Evolutionary conservation across 257 asterid genomes (phyloP).

Genomic region (Rauvolfia tetraphylla): DNA sequence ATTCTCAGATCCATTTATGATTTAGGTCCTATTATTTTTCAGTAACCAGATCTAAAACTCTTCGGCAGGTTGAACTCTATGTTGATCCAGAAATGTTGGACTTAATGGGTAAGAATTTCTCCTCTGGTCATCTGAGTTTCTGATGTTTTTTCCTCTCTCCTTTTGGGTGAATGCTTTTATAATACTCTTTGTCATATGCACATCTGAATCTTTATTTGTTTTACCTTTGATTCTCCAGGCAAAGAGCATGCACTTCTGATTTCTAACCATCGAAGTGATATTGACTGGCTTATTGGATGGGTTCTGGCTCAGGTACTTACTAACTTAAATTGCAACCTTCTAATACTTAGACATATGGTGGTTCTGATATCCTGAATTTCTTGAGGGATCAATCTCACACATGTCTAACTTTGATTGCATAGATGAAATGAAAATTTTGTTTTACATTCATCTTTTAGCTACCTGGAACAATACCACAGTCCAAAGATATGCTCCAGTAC

Average conservation of each 20-base stretch:
- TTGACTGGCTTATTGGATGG: slow-evolving; percentile 90
- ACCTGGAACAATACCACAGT: neutral
- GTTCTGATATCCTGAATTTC: neutral
- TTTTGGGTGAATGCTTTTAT: neutral
- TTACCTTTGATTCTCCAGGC: slow-evolving; percentile 36
- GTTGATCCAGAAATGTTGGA: slow-evolving; percentile 56
- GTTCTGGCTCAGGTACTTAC: slow-evolving; percentile 68
- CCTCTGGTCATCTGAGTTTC: neutral
- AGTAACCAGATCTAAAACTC: slow-evolving; percentile 12
- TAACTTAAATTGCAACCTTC: slow-evolving; percentile 5
- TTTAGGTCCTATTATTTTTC: slow-evolving; percentile 12
- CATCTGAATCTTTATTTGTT: neutral
- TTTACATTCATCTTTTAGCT: neutral
- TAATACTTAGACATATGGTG: neutral
- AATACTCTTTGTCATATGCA: neutral
- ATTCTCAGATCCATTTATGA: neutral
- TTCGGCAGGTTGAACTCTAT: slow-evolving; percentile 59
- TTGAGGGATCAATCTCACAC: slow-evolving; percentile 1
- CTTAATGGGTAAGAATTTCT: slow-evolving; percentile 51
- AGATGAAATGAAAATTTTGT: neutral
- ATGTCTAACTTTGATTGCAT: neutral
- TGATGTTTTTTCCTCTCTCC: neutral
- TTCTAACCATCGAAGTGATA: slow-evolving; percentile 71
- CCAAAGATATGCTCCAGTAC: neutral
- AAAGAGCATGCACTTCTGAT: slow-evolving; percentile 77